Evolutionary conservation across 1,284 basidiomycete genomes (phyloP).

Genomic region (Cutaneotrichosporon cyanovorans): DNA sequence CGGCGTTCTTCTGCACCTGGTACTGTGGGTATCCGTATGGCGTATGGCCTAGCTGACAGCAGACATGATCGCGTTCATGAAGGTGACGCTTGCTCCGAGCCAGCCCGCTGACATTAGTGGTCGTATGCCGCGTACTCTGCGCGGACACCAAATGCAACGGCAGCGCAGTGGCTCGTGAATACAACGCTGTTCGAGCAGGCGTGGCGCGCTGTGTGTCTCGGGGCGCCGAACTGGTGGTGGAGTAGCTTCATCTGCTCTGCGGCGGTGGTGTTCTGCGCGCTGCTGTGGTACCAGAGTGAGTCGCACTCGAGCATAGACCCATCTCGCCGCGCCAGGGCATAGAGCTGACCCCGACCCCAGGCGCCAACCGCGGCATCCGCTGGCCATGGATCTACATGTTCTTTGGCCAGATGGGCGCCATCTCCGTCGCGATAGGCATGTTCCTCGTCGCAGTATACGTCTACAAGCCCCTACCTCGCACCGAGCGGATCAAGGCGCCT

Average conservation of each 20-base stretch:
- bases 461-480: constrained; percentile 29
- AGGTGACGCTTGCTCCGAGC: constrained; percentile 37
- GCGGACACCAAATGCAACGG: constrained; percentile 11
- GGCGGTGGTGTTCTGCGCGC: constrained; percentile 58
- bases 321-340: no score
- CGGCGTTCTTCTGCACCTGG: constrained; percentile 51
- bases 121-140: constrained; percentile 52
- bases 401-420: constrained; percentile 65
- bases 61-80: constrained; percentile 48
- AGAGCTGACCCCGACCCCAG: constrained; percentile 33
- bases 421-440: constrained; percentile 60
- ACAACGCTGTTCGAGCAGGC: constrained; percentile 62
- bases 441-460: constrained; percentile 57
- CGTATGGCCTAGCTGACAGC: constrained; percentile 24
- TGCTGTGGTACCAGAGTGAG: constrained; percentile 56
- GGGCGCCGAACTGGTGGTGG: constrained; percentile 62
- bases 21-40: constrained; percentile 51
- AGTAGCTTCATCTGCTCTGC: constrained; percentile 63
- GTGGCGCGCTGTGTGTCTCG: constrained; percentile 51
- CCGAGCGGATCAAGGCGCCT: constrained; percentile 8
- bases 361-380: constrained; percentile 50
- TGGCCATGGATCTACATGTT: constrained; percentile 64
- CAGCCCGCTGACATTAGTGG: constrained; percentile 49
- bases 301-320: neutral
- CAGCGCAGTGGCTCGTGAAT: constrained; percentile 56